These are phyloP conservation scores for Patellifolia procumbens DNA, from an alignment of 179 eudicot species.

Conservation along the genomic window DNA sequence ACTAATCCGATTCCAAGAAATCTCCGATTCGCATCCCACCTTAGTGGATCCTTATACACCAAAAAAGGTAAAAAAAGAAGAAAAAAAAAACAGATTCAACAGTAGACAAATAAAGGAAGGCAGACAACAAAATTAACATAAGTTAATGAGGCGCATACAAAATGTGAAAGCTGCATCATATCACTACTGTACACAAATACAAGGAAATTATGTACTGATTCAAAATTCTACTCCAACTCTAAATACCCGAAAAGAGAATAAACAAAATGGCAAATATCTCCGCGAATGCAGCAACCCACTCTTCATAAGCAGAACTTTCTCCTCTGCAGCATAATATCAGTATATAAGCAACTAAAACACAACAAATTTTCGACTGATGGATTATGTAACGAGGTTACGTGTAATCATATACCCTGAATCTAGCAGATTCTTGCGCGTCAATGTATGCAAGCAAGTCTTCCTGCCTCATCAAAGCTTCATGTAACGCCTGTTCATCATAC, in stretches of 20 bases:
- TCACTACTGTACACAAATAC: slow-evolving; percentile 19
- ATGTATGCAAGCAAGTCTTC: slow-evolving; percentile 82
- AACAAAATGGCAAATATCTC: slow-evolving; percentile 1
- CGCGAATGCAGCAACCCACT: not conserved
- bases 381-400: not conserved
- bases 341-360: not conserved
- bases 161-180: not conserved
- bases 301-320: slow-evolving; percentile 72
- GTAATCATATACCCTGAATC: slow-evolving; percentile 51
- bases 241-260: not conserved
- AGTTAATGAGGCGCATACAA: no score
- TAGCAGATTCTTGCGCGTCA: slow-evolving; percentile 64
- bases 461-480: slow-evolving; percentile 89
- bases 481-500: slow-evolving; percentile 55
- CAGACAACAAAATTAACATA: no score
- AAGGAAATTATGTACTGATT: not conserved
- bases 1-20: no score
- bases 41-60: no score
- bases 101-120: no score
- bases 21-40: no score
- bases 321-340: slow-evolving; percentile 44
- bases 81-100: no score
- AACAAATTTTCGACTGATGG: not conserved
- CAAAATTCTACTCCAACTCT: not conserved
- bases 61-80: no score